phyloP scores from a whole-genome alignment of 805 yeast species.

The Candida qinlingensis region DNA sequence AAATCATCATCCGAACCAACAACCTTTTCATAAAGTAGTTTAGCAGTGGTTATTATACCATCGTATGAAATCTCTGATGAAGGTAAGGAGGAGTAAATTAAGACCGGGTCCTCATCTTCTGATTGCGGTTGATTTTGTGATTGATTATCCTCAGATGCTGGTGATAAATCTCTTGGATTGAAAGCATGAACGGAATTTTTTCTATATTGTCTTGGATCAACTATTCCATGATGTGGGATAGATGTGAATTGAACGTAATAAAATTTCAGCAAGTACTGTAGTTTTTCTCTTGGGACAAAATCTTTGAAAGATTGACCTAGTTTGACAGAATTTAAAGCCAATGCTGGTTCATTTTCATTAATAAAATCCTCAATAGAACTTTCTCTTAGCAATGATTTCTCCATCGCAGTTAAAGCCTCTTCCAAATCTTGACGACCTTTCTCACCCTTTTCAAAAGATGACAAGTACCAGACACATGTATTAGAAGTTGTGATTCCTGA shows the following conservation, averaged over 20 bases:
- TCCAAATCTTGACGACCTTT: conserved; percentile 75
- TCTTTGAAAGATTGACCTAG: conserved; percentile 81
- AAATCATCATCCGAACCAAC: conserved; percentile 95
- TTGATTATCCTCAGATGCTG: neutral
- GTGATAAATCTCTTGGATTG: conserved; percentile 26
- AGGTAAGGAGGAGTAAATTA: conserved; percentile 59
- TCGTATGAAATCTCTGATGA: conserved; percentile 86
- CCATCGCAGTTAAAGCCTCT: conserved; percentile 75
- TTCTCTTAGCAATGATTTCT: conserved; percentile 75
- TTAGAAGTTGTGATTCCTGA: conserved; percentile 85
- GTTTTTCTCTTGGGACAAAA: conserved; percentile 75
- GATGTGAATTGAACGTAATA: conserved; percentile 56
- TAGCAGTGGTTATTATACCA: conserved; percentile 81
- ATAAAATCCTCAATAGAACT: conserved; percentile 37
- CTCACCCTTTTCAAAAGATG: conserved; percentile 65
- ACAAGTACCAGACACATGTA: conserved; percentile 85
- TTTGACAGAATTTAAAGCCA: conserved; percentile 65
- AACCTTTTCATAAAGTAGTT: conserved; percentile 63
- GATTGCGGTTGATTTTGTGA: conserved; percentile 31
- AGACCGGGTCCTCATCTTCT: conserved; percentile 4
- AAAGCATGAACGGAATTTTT: conserved; percentile 28
- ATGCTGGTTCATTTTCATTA: conserved; percentile 34
- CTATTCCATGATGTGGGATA: conserved; percentile 52
- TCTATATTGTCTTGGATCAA: conserved; percentile 35
- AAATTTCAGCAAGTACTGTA: conserved; percentile 56